Evolutionary conservation across 2,329 filamentous ascomycete genomes (phyloP).

Genomic region (Aureobasidium musti): DNA sequence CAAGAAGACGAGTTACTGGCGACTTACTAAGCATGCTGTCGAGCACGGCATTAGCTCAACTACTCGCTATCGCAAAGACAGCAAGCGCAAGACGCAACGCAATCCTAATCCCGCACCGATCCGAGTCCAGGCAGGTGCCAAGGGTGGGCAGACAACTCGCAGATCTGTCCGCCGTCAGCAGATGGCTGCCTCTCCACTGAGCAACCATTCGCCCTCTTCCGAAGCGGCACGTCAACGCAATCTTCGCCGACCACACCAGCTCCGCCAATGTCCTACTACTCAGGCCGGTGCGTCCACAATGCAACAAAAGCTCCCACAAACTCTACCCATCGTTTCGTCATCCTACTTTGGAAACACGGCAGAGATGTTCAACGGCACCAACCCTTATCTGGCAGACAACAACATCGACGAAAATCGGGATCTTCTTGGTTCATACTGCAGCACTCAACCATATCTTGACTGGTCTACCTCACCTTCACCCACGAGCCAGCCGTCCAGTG

Average conservation of each 20-base stretch:
- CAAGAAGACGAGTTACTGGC: slow-evolving; percentile 75
- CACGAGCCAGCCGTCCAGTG: not conserved
- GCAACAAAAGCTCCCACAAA: slow-evolving; percentile 1
- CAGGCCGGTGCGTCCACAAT: not conserved
- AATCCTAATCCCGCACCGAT: slow-evolving; percentile 29
- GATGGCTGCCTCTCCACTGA: slow-evolving; percentile 13
- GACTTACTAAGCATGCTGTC: slow-evolving; percentile 69
- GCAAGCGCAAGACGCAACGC: slow-evolving; percentile 33
- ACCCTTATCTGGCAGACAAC: not conserved
- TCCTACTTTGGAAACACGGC: not conserved
- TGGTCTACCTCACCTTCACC: slow-evolving; percentile 19
- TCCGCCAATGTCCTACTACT: not conserved
- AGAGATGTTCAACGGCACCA: slow-evolving; percentile 16
- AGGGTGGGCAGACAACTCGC: slow-evolving; percentile 30
- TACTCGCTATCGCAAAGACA: slow-evolving; percentile 59
- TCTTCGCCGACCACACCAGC: slow-evolving; percentile 10
- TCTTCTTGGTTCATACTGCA: not conserved
- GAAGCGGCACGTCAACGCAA: slow-evolving; percentile 2
- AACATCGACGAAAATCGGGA: slow-evolving; percentile 11
- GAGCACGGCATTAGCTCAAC: slow-evolving; percentile 76
- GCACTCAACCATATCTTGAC: not conserved
- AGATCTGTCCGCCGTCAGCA: slow-evolving; percentile 25
- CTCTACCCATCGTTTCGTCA: not conserved
- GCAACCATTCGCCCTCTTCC: not conserved
- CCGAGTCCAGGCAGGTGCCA: slow-evolving; percentile 30